Evolutionary conservation across 768 basidiomycete genomes (phyloP).

Genomic region (Fistulinella prunicolor): DNA sequence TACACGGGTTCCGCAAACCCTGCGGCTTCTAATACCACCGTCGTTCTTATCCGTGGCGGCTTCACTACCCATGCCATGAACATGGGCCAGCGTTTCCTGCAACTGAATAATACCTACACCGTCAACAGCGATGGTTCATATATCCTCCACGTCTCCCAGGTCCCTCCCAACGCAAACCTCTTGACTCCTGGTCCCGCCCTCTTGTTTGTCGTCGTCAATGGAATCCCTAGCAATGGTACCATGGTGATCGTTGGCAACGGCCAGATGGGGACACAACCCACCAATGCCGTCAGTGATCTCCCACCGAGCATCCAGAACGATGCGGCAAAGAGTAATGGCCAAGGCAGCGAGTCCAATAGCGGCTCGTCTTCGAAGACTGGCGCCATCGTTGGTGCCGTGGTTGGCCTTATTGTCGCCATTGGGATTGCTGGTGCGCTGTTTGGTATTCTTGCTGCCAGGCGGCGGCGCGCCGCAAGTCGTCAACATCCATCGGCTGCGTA

Average conservation of each 20-base stretch:
- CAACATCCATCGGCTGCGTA: slow-evolving; percentile 35
- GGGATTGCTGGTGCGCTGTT: slow-evolving; percentile 29
- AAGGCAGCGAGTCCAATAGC: slow-evolving; percentile 9
- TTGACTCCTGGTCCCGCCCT: slow-evolving; percentile 90
- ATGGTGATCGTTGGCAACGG: slow-evolving; percentile 80
- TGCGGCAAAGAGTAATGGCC: slow-evolving; percentile 36
- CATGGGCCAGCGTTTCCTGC: slow-evolving; percentile 82
- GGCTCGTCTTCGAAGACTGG: slow-evolving; percentile 26
- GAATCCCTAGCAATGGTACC: slow-evolving; percentile 79
- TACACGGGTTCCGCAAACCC: slow-evolving; percentile 66
- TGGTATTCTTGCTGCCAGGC: slow-evolving; percentile 50
- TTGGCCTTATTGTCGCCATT: slow-evolving; percentile 31
- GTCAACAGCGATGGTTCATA: slow-evolving; percentile 76
- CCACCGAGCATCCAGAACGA: slow-evolving; percentile 41
- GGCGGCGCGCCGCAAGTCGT: slow-evolving; percentile 43
- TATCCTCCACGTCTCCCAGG: slow-evolving; percentile 76
- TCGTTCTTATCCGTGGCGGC: slow-evolving; percentile 80
- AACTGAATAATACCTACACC: slow-evolving; percentile 84
- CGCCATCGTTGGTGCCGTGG: slow-evolving; percentile 26
- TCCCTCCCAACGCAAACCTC: slow-evolving; percentile 80
- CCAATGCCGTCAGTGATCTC: slow-evolving; percentile 19
- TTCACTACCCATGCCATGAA: slow-evolving; percentile 88
- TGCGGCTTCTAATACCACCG: slow-evolving; percentile 70
- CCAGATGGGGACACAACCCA: slow-evolving; percentile 67
- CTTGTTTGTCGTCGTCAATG: slow-evolving; percentile 78